Base-by-base conservation (phyloP, 306 rosid species). In the Sicyos baderoa region DNA sequence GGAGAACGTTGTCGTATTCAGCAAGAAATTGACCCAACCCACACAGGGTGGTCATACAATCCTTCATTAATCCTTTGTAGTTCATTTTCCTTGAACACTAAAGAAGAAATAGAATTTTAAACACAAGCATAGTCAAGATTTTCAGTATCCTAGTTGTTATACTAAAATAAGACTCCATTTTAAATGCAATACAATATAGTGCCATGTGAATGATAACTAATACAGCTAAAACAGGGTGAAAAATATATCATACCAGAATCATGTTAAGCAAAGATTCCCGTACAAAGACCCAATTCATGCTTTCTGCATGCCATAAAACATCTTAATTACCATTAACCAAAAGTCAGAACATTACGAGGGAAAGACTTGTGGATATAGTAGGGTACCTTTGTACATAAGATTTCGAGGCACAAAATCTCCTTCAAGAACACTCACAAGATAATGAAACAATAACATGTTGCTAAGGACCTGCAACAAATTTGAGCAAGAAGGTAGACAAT, bases 261-360 rank as follows among this genome's bases (percentile, higher is more conserved):
- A 76, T 58, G 78, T 85, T 86, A 68, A 92, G 88, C 73, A 84
- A 84, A 54, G 96, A 92, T 71, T 92, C 96, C 84, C 88, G 85
- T 76, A 89, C 84, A 65, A 79, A 68, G 75, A 61, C 80, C 98
- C 98, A 92, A 61, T 69, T 74, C 80, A 68, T 54, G 66, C 82
- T 80, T 68, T 86, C 98, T 89, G 93, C 82, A 79, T 40, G 64
- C 74, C 6, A 66, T 42, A 21, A 9, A 82, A 62, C 53, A 64
- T 57, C 64, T 79, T 77, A 77, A 77, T 50, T 54, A 69, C 73
- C 42, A 35, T 35, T 35, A 35, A n/a, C n/a, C n/a, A n/a, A n/a
- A n/a, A n/a, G n/a, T 1, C 61, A 52, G 27, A 54, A 35, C 37
- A 18, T 13, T 16, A 54, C 45, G 25, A 75, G 76, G 57, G 19